phyloP scores from a whole-genome alignment of 371 early-diverging fungal species.

The Lichtheimia ornata region DNA sequence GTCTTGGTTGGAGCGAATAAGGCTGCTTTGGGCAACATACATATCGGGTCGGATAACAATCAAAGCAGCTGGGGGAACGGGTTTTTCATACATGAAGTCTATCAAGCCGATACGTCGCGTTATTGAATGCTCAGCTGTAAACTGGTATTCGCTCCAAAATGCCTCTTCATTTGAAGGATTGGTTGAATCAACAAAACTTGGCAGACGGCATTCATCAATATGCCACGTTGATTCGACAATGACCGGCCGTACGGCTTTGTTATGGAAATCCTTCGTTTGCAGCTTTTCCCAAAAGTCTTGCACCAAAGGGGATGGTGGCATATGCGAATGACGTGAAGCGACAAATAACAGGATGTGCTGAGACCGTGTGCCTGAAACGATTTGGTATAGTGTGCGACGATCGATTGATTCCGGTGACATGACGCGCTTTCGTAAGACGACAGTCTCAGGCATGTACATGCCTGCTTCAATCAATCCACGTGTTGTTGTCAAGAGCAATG shows the following conservation, averaged over 20 bases:
- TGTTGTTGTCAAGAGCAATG: neutral
- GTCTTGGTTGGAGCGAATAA: constrained; percentile 10
- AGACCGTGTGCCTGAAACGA: neutral
- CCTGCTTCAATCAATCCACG: constrained; percentile 6
- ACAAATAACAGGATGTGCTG: constrained; percentile 11
- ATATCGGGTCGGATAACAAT: constrained; percentile 22
- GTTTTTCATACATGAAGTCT: constrained; percentile 6
- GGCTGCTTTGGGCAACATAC: constrained; percentile 18
- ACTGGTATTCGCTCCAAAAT: constrained; percentile 20
- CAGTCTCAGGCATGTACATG: constrained; percentile 5
- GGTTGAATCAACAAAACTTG: constrained; percentile 2
- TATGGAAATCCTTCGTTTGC: neutral
- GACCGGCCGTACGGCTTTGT: constrained; percentile 9
- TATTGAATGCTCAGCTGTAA: constrained; percentile 3
- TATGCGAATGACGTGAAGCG: neutral
- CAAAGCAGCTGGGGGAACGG: constrained; percentile 18
- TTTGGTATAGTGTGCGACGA: constrained; percentile 14
- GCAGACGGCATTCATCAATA: constrained; percentile 1
- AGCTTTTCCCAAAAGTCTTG: constrained; percentile 7
- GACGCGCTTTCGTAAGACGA: neutral
- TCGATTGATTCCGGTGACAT: constrained; percentile 9
- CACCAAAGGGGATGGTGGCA: constrained; percentile 2
- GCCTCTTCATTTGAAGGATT: neutral
- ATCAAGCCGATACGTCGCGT: constrained; percentile 18
- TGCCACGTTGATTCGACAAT: constrained; percentile 22